phyloP scores from a whole-genome alignment of 73 alveolate species.

The Stentor coeruleus region DNA sequence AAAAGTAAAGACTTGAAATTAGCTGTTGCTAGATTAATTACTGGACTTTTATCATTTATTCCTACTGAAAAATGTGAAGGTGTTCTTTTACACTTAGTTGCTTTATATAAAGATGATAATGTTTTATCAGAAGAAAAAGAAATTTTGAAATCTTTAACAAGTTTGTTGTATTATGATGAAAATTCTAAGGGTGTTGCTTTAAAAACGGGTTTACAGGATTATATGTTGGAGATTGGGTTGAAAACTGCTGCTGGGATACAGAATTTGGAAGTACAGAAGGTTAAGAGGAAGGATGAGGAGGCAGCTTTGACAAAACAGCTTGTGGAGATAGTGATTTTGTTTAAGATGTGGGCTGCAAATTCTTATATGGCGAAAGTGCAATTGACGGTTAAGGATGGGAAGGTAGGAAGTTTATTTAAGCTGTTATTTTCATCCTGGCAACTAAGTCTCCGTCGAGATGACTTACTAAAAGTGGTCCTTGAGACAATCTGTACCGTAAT shows the following conservation, averaged over 20 bases:
- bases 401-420: background rate
- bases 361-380: background rate
- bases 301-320: background rate
- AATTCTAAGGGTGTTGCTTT: background rate
- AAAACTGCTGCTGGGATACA: background rate
- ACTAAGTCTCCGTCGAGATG: background rate
- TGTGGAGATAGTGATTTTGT: background rate
- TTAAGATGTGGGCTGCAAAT: constrained; percentile 4
- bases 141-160: background rate
- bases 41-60: background rate
- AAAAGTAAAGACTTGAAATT: background rate
- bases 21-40: background rate
- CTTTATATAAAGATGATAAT: background rate
- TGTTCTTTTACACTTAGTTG: background rate
- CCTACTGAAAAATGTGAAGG: background rate
- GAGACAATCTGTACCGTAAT: constrained; percentile 15
- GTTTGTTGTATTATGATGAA: background rate
- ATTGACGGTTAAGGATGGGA: background rate
- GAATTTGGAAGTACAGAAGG: background rate
- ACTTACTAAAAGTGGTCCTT: background rate
- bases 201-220: background rate
- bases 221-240: background rate
- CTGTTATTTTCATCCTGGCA: background rate
- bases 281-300: background rate
- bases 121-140: background rate